Evolutionary conservation across 805 yeast genomes (phyloP).

Genomic region (Ogataea pignaliae): DNA sequence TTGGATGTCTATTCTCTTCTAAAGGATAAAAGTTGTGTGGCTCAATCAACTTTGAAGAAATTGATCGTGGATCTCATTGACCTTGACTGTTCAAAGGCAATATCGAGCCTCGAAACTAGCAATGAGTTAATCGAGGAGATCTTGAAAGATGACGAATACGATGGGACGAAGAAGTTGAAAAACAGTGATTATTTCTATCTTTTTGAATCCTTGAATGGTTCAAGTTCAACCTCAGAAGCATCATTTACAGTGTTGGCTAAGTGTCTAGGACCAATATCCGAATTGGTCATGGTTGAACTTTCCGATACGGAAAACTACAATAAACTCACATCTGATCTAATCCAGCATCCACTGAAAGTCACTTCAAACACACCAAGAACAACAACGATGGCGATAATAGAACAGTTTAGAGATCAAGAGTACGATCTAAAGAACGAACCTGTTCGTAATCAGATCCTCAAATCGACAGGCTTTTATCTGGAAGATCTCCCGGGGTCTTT

Average conservation of each 20-base stretch:
- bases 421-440: slow-evolving; percentile 1
- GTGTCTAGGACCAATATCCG: slow-evolving; percentile 19
- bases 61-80: slow-evolving; percentile 16
- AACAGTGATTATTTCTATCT: slow-evolving; percentile 20
- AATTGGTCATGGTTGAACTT: slow-evolving; percentile 7
- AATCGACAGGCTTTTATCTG: slow-evolving; percentile 22
- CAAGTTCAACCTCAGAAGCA: background rate
- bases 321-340: background rate
- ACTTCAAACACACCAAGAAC: background rate
- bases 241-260: background rate
- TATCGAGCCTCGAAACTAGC: slow-evolving; percentile 13
- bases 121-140: slow-evolving; percentile 8
- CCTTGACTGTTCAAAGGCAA: slow-evolving; percentile 13
- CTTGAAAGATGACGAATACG: background rate
- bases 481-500: slow-evolving; percentile 20
- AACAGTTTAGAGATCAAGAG: slow-evolving; percentile 1
- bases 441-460: slow-evolving; percentile 13
- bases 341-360: background rate
- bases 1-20: slow-evolving; percentile 12
- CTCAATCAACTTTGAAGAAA: slow-evolving; percentile 3
- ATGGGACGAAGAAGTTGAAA: slow-evolving; percentile 9
- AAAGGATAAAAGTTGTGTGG: slow-evolving; percentile 11
- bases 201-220: slow-evolving; percentile 10
- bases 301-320: slow-evolving; percentile 8
- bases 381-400: background rate